Base-by-base conservation (phyloP, 2,329 filamentous ascomycete species). In the Sporothrix brunneoviolacea region DNA sequence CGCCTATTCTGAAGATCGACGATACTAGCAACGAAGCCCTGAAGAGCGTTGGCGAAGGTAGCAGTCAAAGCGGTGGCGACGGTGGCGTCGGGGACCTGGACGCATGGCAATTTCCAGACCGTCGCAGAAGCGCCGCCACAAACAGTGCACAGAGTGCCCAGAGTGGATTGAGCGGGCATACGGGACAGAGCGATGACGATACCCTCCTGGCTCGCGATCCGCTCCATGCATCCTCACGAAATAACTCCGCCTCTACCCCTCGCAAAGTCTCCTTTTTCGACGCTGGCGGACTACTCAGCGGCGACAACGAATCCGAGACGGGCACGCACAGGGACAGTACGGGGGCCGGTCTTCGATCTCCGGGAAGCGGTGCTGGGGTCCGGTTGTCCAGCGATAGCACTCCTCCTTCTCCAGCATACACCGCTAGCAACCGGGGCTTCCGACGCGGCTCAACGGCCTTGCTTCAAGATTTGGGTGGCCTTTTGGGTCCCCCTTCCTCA, bases 201-300 rank as follows among this genome's bases (percentile, higher is more conserved):
- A 74, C 77, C 1, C 68, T 71, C 2, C 58, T 77, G 8, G 53
- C 71, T 2, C 61, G 64, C 44, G 57, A 15, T 61, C 66, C 8
- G 65, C 72, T 32, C 62, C 62, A 16, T 54, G 19, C 66, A 46
- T 62, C 67, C 21, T 62, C 66, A 39, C 62, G 70, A 40, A 69
- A 67, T 45, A 68, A 70, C 48, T 68, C 68, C 4, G 63, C 68
- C 9, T 58, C 63, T n/a, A 73, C 73, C 1, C 75, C 79, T 4
- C 72, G 77, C 4, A 74, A 76, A 41, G 80, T 93, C 4, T 88
- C 87, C 0, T 91, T 95, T 64, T 90, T 91, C 59, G 91, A 95
- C 58, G 84, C 90, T 1, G 89, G 89, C 19, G 88, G 87, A 0
- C 69, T 95, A 0, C 70, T 94, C 5, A 74, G 73, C 16, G 74